Conservation (phyloP, 306 rosid species). For the Betula pendula region DNA sequence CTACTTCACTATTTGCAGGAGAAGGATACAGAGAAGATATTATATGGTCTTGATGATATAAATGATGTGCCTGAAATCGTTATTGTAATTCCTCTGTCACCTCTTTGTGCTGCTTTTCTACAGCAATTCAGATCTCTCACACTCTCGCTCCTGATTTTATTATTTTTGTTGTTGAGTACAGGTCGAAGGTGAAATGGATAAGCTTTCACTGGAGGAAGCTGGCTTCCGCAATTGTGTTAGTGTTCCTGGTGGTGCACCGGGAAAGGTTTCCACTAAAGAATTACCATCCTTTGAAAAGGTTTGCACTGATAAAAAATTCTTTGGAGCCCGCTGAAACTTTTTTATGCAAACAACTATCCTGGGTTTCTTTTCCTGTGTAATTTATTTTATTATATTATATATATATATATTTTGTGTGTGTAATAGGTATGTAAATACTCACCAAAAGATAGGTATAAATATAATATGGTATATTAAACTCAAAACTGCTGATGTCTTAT, state of each 20-base stretch:
- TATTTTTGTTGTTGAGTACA: conserved; percentile 30
- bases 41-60: conserved; percentile 86
- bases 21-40: conserved; percentile 64
- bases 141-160: not conserved
- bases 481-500: not conserved
- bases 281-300: conserved; percentile 81
- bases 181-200: conserved; percentile 96
- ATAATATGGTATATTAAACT: not conserved
- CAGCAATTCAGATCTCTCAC: not conserved
- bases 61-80: conserved; percentile 61
- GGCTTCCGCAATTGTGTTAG: conserved; percentile 87
- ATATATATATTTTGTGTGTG: no score
- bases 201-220: conserved; percentile 93
- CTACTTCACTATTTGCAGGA: conserved; percentile 43
- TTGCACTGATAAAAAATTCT: conserved; percentile 6
- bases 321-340: not conserved
- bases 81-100: conserved; percentile 51
- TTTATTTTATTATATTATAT: not conserved
- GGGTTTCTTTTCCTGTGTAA: not conserved
- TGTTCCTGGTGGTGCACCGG: conserved; percentile 87
- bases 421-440: not conserved
- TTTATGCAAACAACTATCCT: not conserved
- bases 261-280: conserved; percentile 55
- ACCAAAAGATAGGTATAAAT: not conserved
- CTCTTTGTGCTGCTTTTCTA: conserved; percentile 21